Percentiles rank a stretch among this genome's conserved stretches.
These are phyloP conservation scores for Rhodotorula sp. DNA, from an alignment of 1,284 basidiomycete species.

Conservation along the genomic window DNA sequence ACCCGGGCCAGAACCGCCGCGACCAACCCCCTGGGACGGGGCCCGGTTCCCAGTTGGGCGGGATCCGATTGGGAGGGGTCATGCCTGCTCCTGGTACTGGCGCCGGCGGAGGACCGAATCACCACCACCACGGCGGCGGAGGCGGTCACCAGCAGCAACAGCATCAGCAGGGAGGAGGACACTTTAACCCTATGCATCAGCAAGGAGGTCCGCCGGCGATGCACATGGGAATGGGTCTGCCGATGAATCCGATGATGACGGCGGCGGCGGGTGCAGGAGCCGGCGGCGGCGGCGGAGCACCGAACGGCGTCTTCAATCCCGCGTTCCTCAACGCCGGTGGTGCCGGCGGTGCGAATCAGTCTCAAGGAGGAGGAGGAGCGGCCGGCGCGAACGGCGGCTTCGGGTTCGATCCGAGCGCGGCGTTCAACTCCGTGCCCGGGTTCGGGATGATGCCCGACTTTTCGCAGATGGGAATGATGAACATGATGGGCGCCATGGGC, in stretches of 20 bases:
- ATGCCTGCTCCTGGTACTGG: neutral
- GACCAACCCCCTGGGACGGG: constrained; percentile 1
- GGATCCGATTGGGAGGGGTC: constrained; percentile 1
- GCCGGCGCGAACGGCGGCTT: neutral
- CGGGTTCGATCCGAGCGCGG: constrained; percentile 3
- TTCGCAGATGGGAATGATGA: constrained; percentile 11
- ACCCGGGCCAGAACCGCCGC: constrained; percentile 13
- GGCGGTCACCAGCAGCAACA: neutral
- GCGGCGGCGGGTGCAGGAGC: too few species aligned
- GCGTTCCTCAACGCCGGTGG: neutral
- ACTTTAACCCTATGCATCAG: neutral
- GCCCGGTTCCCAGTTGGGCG: neutral
- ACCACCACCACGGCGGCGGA: neutral
- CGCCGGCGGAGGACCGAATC: neutral
- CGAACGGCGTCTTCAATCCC: constrained; percentile 10
- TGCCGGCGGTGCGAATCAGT: neutral
- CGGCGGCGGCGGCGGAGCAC: neutral
- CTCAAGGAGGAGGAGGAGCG: neutral
- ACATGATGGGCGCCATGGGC: constrained; percentile 6
- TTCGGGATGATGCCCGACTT: constrained; percentile 8
- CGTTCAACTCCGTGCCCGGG: constrained; percentile 4
- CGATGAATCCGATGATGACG: neutral
- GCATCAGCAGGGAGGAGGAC: neutral
- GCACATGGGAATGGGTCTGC: constrained; percentile 1
- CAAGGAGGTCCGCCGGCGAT: neutral